Base-by-base conservation (phyloP, 116 monocot species). In the Iris pallida region DNA sequence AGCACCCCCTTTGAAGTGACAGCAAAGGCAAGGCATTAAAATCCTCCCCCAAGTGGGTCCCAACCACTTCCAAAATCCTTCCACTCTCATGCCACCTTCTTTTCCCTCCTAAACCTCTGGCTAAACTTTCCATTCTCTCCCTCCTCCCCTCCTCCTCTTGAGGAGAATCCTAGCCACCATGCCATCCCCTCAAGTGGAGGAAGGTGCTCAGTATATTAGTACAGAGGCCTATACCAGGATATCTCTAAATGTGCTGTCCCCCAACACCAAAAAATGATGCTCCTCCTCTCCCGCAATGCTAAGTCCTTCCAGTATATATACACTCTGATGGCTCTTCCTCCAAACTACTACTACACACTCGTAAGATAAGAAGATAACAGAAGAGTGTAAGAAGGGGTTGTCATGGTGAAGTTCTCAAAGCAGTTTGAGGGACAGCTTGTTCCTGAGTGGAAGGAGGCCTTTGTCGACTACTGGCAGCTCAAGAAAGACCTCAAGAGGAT, bases 371-470 rank as follows among this genome's bases (percentile, higher is more conserved):
- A 56, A 20, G 5, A 68, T 9, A 20, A 10, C 8, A 7, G 57
- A 59, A 55, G 20, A 44, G 53, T 12, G 63, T 3, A 42, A 69
- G 57, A 46, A 5, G 30, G 30, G 30, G 30, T 30, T 30, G 30
- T 30, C 30, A 93, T 93, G 99, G 93, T 99, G 71, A 99, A 93
- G 84, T 99, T 99, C 52, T 93, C 94, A 7, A 99, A 99, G 79
- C 99, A 99, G 65, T 93, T 93, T 66, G 91, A 93, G 63, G 99
- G 84, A 45, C 94, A 93, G 79, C 80, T 99, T 16, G 91, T 99
- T 53, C 99, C 99, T 9, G 99, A 99, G 57, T 99, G 99, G 99
- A 99, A 93, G 83, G 88, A 99, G 20, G 99, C 99, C 43, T 99
- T 99, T 67, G 94, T 99, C 6, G 99, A 99, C 65, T 99, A 99